phyloP scores from a whole-genome alignment of 1,284 basidiomycete species.

The Coriolopsis trogii region DNA sequence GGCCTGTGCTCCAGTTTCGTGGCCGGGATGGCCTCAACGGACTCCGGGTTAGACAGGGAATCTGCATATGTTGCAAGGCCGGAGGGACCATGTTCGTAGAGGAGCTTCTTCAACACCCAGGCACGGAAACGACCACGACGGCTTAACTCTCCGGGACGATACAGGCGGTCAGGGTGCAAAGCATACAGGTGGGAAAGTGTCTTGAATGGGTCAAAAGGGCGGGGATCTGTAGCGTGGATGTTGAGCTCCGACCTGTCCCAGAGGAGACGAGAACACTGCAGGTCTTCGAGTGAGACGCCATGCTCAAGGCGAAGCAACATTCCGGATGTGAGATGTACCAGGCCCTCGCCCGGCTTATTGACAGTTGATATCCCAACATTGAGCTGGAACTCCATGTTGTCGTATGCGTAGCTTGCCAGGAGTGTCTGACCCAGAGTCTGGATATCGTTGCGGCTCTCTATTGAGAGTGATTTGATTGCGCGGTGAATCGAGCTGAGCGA shows the following conservation, averaged over 20 bases:
- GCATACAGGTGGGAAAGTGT: constrained; percentile 6
- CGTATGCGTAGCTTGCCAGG: constrained; percentile 29
- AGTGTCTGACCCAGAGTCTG: constrained; percentile 26
- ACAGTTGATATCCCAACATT: constrained; percentile 27
- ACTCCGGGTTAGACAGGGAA: constrained; percentile 27
- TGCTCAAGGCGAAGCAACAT: constrained; percentile 30
- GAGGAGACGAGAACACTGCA: constrained; percentile 33
- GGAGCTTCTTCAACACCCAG: constrained; percentile 30
- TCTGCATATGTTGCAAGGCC: constrained; percentile 27
- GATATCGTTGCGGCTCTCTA: constrained; percentile 14
- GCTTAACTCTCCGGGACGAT: constrained; percentile 6
- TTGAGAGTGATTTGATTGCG: constrained; percentile 26
- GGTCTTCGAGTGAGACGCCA: constrained; percentile 27
- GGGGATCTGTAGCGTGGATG: constrained; percentile 1
- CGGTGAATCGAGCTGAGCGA: constrained; percentile 7
- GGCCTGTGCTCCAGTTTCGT: constrained; percentile 32
- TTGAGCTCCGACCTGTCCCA: constrained; percentile 28
- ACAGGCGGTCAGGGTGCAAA: constrained; percentile 20
- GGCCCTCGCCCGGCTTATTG: constrained; percentile 20
- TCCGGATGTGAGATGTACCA: constrained; percentile 34
- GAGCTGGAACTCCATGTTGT: constrained; percentile 37
- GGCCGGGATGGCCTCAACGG: constrained; percentile 33
- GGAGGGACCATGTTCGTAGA: constrained; percentile 29
- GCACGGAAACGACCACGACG: constrained; percentile 28
- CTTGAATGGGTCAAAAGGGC: neutral